Evolutionary conservation across 768 basidiomycete species (phyloP).

Genomic region (Lyophyllum shimeji): DNA sequence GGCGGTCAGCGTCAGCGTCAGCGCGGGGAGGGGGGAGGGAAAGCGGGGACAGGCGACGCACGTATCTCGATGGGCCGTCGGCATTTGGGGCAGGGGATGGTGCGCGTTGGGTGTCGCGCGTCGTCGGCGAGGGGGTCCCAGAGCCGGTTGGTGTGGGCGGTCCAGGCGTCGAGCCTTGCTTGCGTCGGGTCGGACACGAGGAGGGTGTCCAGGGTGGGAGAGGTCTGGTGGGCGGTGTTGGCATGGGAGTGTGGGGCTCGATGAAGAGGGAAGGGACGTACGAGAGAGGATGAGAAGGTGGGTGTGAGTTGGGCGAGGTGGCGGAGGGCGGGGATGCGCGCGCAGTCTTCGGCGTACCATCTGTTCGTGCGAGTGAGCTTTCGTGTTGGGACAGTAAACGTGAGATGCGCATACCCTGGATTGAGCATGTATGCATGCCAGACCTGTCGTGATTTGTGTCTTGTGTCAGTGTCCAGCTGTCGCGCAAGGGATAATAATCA

Average conservation of each 20-base stretch:
- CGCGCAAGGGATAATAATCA: neutral
- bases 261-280: neutral
- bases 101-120: neutral
- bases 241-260: too few relatives aligned
- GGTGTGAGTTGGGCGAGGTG: constrained; percentile 3
- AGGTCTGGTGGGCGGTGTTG: neutral
- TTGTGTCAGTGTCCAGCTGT: neutral
- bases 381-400: too few relatives aligned
- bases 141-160: neutral
- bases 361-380: neutral
- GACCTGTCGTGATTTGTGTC: constrained; percentile 4
- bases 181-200: constrained; percentile 2
- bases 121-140: constrained; percentile 11
- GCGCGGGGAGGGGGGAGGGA: neutral
- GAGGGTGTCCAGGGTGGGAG: neutral
- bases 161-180: constrained; percentile 1
- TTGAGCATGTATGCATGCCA: constrained; percentile 21
- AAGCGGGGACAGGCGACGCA: neutral
- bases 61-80: neutral
- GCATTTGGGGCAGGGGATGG: constrained; percentile 6
- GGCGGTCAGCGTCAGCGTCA: neutral
- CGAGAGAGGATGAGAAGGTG: constrained; percentile 6
- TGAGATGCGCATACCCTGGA: constrained; percentile 12
- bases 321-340: constrained; percentile 9
- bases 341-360: constrained; percentile 18